Evolutionary conservation across 2,329 filamentous ascomycete species (phyloP).

Genomic region (Aspergillus pseudotamarii): DNA sequence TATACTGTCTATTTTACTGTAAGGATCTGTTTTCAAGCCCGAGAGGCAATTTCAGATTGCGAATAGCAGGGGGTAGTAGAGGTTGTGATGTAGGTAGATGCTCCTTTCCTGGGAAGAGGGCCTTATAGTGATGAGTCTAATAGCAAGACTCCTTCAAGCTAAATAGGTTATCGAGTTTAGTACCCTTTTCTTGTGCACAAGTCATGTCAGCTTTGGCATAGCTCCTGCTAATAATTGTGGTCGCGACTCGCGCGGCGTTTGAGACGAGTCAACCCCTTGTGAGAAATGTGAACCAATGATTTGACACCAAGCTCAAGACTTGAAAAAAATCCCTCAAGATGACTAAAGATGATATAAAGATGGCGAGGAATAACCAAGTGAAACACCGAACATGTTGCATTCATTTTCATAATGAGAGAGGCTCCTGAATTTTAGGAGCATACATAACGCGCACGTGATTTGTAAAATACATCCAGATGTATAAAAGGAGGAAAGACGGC

Average conservation of each 20-base stretch:
- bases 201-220: background rate
- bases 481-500: background rate
- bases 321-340: background rate
- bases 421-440: background rate
- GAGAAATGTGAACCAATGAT: background rate
- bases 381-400: background rate
- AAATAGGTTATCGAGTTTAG: background rate
- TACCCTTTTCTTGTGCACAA: background rate
- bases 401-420: background rate
- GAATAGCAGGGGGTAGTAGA: too few species aligned
- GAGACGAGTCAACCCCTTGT: too few species aligned
- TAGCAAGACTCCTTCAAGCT: background rate
- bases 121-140: background rate
- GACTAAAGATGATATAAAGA: too few species aligned
- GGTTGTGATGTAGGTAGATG: background rate
- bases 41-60: background rate
- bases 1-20: too few species aligned
- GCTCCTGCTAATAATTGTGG: background rate
- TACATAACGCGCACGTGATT: background rate
- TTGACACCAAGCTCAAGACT: background rate
- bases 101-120: background rate
- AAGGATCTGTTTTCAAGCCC: too few species aligned
- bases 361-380: background rate
- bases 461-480: constrained; percentile 2
- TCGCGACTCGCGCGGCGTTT: too few species aligned